Evolutionary conservation across 345 rosid genomes (phyloP), one percentile per base, ranked within the genome.

Genomic region (Sapria himalayana): DNA sequence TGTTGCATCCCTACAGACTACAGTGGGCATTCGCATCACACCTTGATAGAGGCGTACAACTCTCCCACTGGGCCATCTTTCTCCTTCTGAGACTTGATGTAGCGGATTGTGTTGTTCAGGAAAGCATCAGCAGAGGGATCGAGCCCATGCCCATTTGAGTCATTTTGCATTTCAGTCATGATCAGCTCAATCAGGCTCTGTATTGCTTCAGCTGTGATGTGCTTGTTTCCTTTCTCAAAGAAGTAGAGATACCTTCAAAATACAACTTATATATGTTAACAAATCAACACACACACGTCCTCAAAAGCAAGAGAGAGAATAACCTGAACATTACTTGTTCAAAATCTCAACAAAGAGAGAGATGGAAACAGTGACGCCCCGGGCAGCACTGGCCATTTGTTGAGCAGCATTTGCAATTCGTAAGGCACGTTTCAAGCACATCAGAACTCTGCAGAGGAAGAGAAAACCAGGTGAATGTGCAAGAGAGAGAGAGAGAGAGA

Each of bases 371-470:
- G 84, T 56, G 67, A 70, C 67, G 50, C 84, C 92, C 37, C 81
- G 66, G n/a, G 84, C 60, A 17, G 71, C 76, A 60, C 41, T 75
- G 32, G 72, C 50, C 95, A 89, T 69, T 57, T 82, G 91, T 52
- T 89, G 94, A 50, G 93, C 93, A 45, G 89, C 84, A 56, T 84
- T 77, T 38, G 99, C 99, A 51, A 89, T 89, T 62, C 86, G 77
- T 43, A 89, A 29, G 31, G 93, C 95, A 51, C 95, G 92, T 65
- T 84, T 84, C 17, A 89, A 86, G 65, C 93, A 84, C 42, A 70
- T 73, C 49, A 84, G 48, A 50, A 84, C 95, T 78, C 99, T 89
- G 50, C 41, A 56, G 35, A 5, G 33, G n/a, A 22, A 22, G 4
- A 13, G 32, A 32, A 13, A 12, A n/a, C 19, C 27, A 44, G 8